These are phyloP conservation scores for Arthroderma sp. DNA, from an alignment of 2,329 filamentous ascomycete species.

Conservation along the genomic window DNA sequence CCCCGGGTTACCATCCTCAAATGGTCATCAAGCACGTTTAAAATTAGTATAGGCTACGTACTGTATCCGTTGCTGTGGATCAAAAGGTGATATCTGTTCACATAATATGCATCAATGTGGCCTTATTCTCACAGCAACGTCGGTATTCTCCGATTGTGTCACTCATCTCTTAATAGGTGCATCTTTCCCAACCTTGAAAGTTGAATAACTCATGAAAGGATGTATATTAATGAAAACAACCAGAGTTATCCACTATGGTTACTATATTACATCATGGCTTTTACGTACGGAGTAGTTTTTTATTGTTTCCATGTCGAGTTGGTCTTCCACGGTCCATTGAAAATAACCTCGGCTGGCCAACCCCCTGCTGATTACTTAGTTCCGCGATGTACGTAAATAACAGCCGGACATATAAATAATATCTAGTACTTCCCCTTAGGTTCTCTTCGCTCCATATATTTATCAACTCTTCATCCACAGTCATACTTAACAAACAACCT, in stretches of 20 bases:
- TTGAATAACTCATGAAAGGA: background rate
- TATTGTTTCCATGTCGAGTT: background rate
- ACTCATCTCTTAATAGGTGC: background rate
- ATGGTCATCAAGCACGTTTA: background rate
- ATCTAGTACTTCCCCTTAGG: background rate
- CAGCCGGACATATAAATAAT: background rate
- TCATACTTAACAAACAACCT: background rate
- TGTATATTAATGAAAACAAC: background rate
- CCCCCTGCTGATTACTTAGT: background rate
- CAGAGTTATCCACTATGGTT: background rate
- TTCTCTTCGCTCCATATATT: background rate
- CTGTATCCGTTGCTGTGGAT: background rate
- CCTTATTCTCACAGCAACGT: background rate
- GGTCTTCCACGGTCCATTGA: too few relatives aligned
- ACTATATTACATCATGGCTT: background rate
- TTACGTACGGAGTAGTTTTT: too few relatives aligned
- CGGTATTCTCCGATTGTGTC: background rate
- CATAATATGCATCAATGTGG: background rate
- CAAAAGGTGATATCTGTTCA: background rate
- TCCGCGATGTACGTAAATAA: background rate
- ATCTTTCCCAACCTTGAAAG: background rate
- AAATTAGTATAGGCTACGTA: background rate
- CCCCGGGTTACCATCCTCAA: background rate
- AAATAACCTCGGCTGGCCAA: background rate
- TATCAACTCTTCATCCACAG: background rate